Percentiles rank a stretch among this genome's conserved stretches.
Conservation (phyloP, 1,284 basidiomycete genomes). For the Leccinum griseonigrum region DNA sequence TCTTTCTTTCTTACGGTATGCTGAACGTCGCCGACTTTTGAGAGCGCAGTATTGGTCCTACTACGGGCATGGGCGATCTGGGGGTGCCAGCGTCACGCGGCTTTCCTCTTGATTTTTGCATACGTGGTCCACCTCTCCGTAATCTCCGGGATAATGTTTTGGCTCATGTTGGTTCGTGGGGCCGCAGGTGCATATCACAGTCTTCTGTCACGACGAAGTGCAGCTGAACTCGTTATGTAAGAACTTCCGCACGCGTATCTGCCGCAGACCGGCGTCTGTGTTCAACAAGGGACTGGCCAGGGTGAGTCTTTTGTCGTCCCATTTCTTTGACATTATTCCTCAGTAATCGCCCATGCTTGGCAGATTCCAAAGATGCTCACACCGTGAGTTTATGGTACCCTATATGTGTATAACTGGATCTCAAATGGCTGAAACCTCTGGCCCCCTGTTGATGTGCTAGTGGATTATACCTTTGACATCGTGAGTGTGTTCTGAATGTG, state of each 20-base stretch:
- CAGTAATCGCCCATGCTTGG: neutral
- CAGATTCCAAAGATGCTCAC: neutral
- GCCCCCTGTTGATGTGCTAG: neutral
- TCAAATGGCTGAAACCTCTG: neutral
- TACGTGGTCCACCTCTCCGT: neutral
- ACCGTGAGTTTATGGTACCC: neutral
- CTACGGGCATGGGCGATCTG: neutral
- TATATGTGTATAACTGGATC: neutral
- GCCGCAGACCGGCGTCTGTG: neutral
- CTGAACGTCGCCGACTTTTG: neutral
- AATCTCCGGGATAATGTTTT: neutral
- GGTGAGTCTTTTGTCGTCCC: neutral
- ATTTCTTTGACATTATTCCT: neutral
- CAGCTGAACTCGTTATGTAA: neutral
- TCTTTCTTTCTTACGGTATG: neutral
- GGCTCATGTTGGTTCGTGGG: neutral
- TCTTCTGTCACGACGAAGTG: neutral
- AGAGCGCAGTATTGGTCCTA: neutral
- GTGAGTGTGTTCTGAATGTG: neutral
- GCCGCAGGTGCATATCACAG: neutral
- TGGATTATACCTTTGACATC: neutral
- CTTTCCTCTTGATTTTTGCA: neutral
- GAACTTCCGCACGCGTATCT: neutral
- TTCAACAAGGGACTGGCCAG: accelerated
- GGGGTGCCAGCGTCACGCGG: neutral